Evolutionary conservation across 805 yeast species (phyloP).

Genomic region (Starmerella asiatica): DNA sequence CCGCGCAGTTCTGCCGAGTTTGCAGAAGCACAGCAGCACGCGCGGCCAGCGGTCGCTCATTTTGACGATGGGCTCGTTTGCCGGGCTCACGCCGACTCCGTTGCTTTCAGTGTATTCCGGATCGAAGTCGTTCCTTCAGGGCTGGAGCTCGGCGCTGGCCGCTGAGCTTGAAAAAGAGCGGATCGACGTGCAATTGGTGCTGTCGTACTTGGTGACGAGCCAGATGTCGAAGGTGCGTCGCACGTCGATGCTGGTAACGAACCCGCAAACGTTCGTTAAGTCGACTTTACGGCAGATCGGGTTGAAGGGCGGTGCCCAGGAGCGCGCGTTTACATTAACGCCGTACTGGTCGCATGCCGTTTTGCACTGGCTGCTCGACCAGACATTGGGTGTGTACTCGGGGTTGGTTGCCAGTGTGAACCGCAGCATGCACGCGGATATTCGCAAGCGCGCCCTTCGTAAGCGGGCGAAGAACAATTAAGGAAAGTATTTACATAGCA

Average conservation of each 20-base stretch:
- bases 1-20: constrained; percentile 60
- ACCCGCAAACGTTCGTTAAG: constrained; percentile 65
- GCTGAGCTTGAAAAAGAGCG: constrained; percentile 59
- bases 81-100: constrained; percentile 89
- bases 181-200: constrained; percentile 72
- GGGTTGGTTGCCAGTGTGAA: constrained; percentile 55
- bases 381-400: constrained; percentile 71
- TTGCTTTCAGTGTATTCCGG: constrained; percentile 88
- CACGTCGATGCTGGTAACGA: constrained; percentile 63
- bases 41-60: constrained; percentile 45
- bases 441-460: constrained; percentile 69
- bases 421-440: constrained; percentile 60
- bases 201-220: constrained; percentile 84
- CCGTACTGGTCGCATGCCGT: constrained; percentile 93
- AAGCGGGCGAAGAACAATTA: constrained; percentile 36
- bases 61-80: constrained; percentile 92
- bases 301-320: constrained; percentile 85
- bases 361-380: constrained; percentile 66
- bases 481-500: too few relatives aligned
- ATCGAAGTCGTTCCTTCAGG: constrained; percentile 86
- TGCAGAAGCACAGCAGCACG: constrained; percentile 38
- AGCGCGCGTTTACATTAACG: constrained; percentile 68
- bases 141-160: constrained; percentile 81
- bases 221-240: constrained; percentile 90
- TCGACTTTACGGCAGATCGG: constrained; percentile 59